Percentiles rank a stretch among this genome's conserved stretches.
Conservation (phyloP, 1,284 basidiomycete species). For the Ceratobasidium sp. region DNA sequence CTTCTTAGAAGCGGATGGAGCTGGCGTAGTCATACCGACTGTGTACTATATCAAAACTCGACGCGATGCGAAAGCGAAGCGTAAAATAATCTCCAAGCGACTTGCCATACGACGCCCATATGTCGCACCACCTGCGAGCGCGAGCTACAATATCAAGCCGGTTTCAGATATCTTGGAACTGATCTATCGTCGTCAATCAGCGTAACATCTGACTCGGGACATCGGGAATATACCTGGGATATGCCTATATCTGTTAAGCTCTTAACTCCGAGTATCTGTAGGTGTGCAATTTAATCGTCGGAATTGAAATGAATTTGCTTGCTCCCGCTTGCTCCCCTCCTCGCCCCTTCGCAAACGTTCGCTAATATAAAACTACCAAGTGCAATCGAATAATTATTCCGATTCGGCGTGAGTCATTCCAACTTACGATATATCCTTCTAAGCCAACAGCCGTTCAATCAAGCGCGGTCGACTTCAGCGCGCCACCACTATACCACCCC, state of each 20-base stretch:
- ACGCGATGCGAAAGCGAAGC: too few relatives aligned
- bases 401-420: too few relatives aligned
- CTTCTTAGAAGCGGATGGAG: too few relatives aligned
- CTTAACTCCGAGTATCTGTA: slow-evolving; percentile 46
- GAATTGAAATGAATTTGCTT: slow-evolving; percentile 44
- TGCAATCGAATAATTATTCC: background rate
- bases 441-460: too few relatives aligned
- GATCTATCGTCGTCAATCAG: background rate
- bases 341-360: slow-evolving; percentile 48
- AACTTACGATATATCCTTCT: background rate
- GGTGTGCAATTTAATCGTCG: slow-evolving; percentile 45
- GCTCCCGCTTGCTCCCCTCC: slow-evolving; percentile 48
- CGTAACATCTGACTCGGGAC: background rate
- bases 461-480: slow-evolving; percentile 47
- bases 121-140: too few relatives aligned
- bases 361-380: slow-evolving; percentile 44
- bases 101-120: too few relatives aligned
- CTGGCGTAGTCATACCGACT: background rate
- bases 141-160: too few relatives aligned
- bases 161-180: background rate
- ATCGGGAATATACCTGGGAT: slow-evolving; percentile 43
- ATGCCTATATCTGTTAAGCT: slow-evolving; percentile 44
- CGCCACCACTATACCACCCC: slow-evolving; percentile 46
- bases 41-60: background rate
- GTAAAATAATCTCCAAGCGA: too few relatives aligned